Evolutionary conservation across 768 basidiomycete species (phyloP), one percentile per base, ranked within the genome.

Genomic region (Boletus patriciae): DNA sequence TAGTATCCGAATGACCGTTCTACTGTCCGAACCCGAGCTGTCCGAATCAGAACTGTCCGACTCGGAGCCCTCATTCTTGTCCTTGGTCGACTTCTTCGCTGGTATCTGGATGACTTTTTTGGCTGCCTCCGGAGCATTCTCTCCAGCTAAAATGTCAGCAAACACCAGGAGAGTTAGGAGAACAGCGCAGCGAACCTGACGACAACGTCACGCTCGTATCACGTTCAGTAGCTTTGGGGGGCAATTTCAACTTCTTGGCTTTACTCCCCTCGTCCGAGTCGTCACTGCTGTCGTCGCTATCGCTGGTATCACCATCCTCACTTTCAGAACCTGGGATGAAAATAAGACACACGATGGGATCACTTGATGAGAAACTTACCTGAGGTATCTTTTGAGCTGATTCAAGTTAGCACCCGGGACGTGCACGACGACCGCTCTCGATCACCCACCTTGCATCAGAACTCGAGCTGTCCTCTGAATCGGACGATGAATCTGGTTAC

Each of bases 161-260:
- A 54, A 53, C 15, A 55, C 27, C 25, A 38, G 44, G 37, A 43
- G 40, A 6, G 19, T 5, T n/a, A 23, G 7, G 34, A 19, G 11
- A 38, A 31, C 38, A 29, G 19, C 5, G 7, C n/a, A 47, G 7
- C 62, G 18, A 53, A 70, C 70, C 66, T 57, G 76, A 76, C 23
- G 75, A 73, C 46, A 78, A 61, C 9, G 77, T 80, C 25, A 50
- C 68, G 59, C 77, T 80, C 3, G 77, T 75, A 46, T 74, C 77
- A 47, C 74, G 72, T 21, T 68, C 66, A 4, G 19, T 45, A 16
- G 38, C 25, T 43, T 61, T 65, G 21, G 11, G 33, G 12, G 57
- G 58, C 21, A 18, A 21, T 46, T 51, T 40, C 41, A 19, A 21
- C 44, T 51, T 40, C 41, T 57, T 56, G 49, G 29, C 31, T 27